Percentiles rank a stretch among this genome's conserved stretches.
Evolutionary conservation across 768 basidiomycete species (phyloP).

Genomic region (Leccinum subtestaceum): DNA sequence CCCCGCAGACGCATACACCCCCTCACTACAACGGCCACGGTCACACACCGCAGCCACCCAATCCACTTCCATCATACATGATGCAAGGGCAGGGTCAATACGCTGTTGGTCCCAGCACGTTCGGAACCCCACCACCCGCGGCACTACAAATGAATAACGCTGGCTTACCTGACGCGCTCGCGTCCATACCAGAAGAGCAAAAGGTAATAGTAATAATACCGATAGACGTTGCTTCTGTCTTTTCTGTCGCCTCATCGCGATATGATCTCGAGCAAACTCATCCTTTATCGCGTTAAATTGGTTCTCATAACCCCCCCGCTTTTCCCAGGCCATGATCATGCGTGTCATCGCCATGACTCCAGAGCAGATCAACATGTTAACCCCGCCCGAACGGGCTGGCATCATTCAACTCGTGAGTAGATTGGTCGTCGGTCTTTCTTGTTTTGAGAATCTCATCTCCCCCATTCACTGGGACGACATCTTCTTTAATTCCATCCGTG

Average conservation of each 20-base stretch:
- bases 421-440: not conserved
- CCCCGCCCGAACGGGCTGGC: constrained; percentile 68
- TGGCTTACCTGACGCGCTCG: constrained; percentile 50
- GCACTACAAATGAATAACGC: constrained; percentile 20
- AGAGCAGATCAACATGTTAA: constrained; percentile 76
- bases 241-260: constrained; percentile 1
- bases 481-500: too few species aligned
- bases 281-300: not conserved
- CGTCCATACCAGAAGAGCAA: constrained; percentile 64
- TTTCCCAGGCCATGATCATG: constrained; percentile 63
- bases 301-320: constrained; percentile 12
- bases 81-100: constrained; percentile 22
- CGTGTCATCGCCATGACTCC: constrained; percentile 79
- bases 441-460: too few species aligned
- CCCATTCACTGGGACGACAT: not conserved
- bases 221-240: constrained; percentile 7
- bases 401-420: constrained; percentile 78
- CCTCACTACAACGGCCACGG: constrained; percentile 29
- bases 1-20: constrained; percentile 31
- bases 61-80: constrained; percentile 16
- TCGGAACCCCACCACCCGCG: constrained; percentile 22
- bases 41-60: constrained; percentile 28
- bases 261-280: not conserved
- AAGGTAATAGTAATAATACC: constrained; percentile 43
- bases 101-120: constrained; percentile 9